A percentile compares a stretch with the other conserved stretches of the same genome.
Evolutionary conservation across 345 rosid genomes (phyloP).

Genomic region (Hevea brasiliensis): DNA sequence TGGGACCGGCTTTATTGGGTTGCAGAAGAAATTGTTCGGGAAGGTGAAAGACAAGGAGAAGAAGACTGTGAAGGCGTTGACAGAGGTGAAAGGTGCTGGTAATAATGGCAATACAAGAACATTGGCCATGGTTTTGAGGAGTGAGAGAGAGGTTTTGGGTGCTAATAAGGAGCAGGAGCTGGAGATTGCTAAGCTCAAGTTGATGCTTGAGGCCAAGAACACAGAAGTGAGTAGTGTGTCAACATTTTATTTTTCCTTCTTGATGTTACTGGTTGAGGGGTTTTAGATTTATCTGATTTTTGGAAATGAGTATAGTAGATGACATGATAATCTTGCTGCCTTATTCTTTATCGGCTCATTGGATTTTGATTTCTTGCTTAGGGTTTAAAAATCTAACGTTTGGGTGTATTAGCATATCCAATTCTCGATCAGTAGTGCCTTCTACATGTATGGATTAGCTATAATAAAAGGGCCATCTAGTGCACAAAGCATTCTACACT

Average conservation of each 20-base stretch:
- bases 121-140: constrained; percentile 81
- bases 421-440: neutral
- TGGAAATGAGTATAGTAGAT: too few relatives aligned
- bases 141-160: constrained; percentile 83
- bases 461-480: too few relatives aligned
- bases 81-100: constrained; percentile 61
- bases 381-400: neutral
- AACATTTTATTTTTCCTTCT: too few relatives aligned
- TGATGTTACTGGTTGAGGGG: too few relatives aligned
- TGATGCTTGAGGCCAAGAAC: constrained; percentile 60
- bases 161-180: constrained; percentile 67
- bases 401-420: neutral
- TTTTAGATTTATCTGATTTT: too few relatives aligned
- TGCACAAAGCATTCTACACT: too few relatives aligned
- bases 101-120: constrained; percentile 54
- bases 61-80: constrained; percentile 61
- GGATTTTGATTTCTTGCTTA: neutral
- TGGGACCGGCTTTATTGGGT: constrained; percentile 43
- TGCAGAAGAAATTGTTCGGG: constrained; percentile 85
- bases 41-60: constrained; percentile 39
- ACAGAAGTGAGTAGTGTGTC: constrained; percentile 46
- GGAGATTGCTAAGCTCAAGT: constrained; percentile 56
- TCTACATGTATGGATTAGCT: neutral
- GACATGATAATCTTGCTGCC: too few relatives aligned
- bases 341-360: neutral